Conservation (phyloP, 441 rosid species). For the Syzygium syzygioides region DNA sequence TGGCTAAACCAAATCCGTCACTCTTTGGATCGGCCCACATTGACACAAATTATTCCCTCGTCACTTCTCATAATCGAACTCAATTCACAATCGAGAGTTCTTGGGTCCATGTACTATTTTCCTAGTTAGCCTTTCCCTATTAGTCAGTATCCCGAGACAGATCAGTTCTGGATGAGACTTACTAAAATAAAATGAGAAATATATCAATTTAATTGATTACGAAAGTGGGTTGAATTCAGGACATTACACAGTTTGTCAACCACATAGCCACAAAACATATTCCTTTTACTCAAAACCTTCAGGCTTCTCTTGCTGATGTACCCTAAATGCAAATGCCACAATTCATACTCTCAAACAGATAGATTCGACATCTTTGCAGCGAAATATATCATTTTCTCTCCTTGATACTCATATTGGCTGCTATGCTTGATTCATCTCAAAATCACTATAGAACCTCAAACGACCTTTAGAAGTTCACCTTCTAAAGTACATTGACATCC, state of each 20-base stretch:
- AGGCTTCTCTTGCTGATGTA: rapidly evolving
- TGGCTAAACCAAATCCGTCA: too few species aligned
- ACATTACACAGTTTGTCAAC: background rate
- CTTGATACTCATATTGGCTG: background rate
- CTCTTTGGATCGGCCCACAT: too few species aligned
- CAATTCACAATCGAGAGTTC: too few species aligned
- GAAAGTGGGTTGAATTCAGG: too few species aligned
- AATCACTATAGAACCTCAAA: background rate
- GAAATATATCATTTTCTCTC: background rate
- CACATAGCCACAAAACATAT: background rate
- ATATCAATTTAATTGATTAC: too few species aligned
- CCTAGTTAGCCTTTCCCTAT: too few species aligned
- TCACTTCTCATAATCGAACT: too few species aligned
- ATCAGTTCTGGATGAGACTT: too few species aligned
- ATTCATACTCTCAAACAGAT: background rate
- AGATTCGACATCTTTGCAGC: background rate
- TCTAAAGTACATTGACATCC: background rate
- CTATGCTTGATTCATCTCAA: background rate
- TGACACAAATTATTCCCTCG: too few species aligned
- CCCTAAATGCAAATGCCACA: background rate
- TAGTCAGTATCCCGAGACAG: too few species aligned
- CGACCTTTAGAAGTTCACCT: background rate
- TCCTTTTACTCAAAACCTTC: background rate
- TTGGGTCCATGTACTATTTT: too few species aligned
- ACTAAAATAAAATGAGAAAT: too few species aligned